Percentiles rank a stretch among this genome's conserved stretches.
phyloP scores from a whole-genome alignment of 169 alveolate genomes.

The Eimeria acervulina region DNA sequence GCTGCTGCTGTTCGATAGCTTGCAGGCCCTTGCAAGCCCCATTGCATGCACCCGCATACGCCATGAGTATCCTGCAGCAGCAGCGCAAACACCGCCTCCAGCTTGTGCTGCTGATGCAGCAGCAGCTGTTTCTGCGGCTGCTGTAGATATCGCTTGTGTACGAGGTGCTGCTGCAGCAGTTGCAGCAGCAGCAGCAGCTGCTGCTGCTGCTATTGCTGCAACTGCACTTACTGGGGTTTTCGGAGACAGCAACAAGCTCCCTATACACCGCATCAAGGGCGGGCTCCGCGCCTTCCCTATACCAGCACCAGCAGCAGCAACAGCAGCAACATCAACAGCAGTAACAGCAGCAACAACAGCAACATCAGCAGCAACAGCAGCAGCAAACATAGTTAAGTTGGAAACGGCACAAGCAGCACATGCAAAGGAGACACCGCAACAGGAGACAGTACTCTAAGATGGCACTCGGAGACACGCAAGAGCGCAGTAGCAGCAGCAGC shows the following conservation, averaged over 20 bases:
- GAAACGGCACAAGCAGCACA: neutral
- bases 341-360: neutral
- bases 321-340: constrained; percentile 23
- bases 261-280: constrained; percentile 55
- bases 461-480: neutral
- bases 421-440: too few relatives aligned
- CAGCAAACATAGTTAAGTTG: neutral
- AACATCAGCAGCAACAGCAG: neutral
- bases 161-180: neutral
- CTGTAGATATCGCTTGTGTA: neutral
- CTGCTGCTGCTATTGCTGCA: neutral
- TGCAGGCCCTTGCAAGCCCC: constrained; percentile 9
- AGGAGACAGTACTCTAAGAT: neutral
- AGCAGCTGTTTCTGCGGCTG: constrained; percentile 13
- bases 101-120: neutral
- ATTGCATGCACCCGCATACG: neutral
- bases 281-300: constrained; percentile 10
- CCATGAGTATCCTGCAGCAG: neutral
- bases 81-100: neutral
- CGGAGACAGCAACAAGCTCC: constrained; percentile 64
- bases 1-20: constrained; percentile 37
- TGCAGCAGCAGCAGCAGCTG: neutral
- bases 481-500: constrained; percentile 21
- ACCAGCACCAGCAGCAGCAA: constrained; percentile 44
- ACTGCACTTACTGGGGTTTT: constrained; percentile 48